Base-by-base conservation (phyloP, 1,139 yeast species). In the Cylindricascospora bacillispora region DNA sequence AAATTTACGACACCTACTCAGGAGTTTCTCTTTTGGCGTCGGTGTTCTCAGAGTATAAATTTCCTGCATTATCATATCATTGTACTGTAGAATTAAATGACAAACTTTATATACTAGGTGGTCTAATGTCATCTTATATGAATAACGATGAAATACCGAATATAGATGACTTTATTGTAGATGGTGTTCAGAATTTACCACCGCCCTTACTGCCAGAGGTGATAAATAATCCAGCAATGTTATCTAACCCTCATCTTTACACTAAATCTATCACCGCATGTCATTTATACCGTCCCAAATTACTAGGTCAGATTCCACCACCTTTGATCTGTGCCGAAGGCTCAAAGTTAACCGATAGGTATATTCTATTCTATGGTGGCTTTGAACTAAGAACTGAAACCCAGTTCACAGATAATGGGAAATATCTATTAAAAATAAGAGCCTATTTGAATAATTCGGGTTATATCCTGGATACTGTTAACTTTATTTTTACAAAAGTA, bases 341-440 rank as follows among this genome's bases (percentile, higher is more conserved):
- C 2, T 47, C 57, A 7, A 48, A 43, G 27, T 39, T 66, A 6
- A 56, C 63, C 9, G 50, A 56, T 15, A 43, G 66, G 22, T 60
- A 63, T 35, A 55, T 63, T 17, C 47, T 64, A 29, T 52, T 55
- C 28, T 64, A 62, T 39, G 73, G 72, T 12, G 73, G 73, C 0
- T 56, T 65, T 33, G 64, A 65, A 35, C 36, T 65, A 4, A 40
- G 44, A 14, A 57, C 63, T 1, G 50, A 50, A 15, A 49, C 57
- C 4, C 25, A 33, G 2, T 34, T 37, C 3, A 53, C 49, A 30
- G 40, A 43, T 3, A 37, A 41, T 6, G 60, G 59, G 2, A 47
- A 46, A 3, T 40, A 44, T 24, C 37, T 34, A 24, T 39, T 66
- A 15, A 52, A 49, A 11, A 59, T 59, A 35, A 44, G 45, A 10